Evolutionary conservation across 2,329 filamentous ascomycete genomes (phyloP), one percentile per base, ranked within the genome.

Genomic region (Scopulariopsis brevicaulis): DNA sequence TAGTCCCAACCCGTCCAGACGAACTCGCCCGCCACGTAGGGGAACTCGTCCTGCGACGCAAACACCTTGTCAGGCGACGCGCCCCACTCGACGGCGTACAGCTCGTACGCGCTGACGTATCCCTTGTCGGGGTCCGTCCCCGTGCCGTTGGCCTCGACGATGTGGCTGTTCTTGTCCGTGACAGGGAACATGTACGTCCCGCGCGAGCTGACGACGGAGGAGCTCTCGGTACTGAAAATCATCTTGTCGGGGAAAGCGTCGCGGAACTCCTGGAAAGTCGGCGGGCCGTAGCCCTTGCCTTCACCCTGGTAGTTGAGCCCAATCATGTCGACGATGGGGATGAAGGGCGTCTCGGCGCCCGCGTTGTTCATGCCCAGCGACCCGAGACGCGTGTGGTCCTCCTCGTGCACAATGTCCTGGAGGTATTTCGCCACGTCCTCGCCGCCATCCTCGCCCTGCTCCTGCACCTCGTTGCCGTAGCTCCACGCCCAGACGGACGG

Each of bases 251-350:
- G 77, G 61, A 70, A 79, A 4, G 64, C 64, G 25, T 63, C 60
- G 63, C 76, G 75, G 67, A 79, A 82, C 55, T 54, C 60, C 1
- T 70, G 68, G 62, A 75, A 80, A 8, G 62, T 59, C 0, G 70
- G 65, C 46, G 20, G 18, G 5, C 62, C 66, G 61, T 73, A 65
- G 8, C 70, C 62, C 43, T 69, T 68, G 3, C 79, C 78, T 55
- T 79, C 76, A 55, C 79, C 79, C 62, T 82, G 79, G 65, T 82
- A 83, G 67, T 82, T 82, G 5, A 82, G 64, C 18, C 74, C 72
- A 15, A 76, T 65, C 50, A 81, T 67, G 62, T 81, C 78, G 34
- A 80, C 61, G 1, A 69, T 67, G 0, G 64, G 60, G 3, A 74
- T 66, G 35, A 81, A 71, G 0, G 71, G 61, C 35, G 64, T 70